phyloP scores from a whole-genome alignment of 2,329 filamentous ascomycete species.

The Aspergillus sojae region DNA sequence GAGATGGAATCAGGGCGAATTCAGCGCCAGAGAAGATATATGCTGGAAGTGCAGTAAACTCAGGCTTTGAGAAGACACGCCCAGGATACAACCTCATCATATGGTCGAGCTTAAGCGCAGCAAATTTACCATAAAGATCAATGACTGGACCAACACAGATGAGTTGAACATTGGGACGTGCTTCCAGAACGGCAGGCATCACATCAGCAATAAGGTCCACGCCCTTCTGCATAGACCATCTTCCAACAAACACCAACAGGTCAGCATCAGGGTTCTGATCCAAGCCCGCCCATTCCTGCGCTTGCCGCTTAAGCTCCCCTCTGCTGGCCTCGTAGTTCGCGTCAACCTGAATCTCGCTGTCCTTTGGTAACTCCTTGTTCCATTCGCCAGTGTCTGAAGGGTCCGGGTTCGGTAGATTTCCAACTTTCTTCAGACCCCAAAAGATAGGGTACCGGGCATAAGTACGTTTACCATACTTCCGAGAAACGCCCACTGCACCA shows the following conservation, averaged over 20 bases:
- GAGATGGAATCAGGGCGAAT: slow-evolving; percentile 68
- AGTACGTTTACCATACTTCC: slow-evolving; percentile 69
- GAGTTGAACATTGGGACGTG: slow-evolving; percentile 62
- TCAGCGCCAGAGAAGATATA: slow-evolving; percentile 70
- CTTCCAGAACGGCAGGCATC: slow-evolving; percentile 64
- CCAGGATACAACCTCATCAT: slow-evolving; percentile 69
- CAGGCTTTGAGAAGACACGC: slow-evolving; percentile 68
- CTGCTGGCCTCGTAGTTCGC: slow-evolving; percentile 57
- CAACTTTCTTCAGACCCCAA: slow-evolving; percentile 66
- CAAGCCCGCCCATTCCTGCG: slow-evolving; percentile 69
- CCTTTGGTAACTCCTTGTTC: slow-evolving; percentile 56
- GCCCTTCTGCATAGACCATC: slow-evolving; percentile 71
- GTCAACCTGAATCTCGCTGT: slow-evolving; percentile 56
- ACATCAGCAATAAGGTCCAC: slow-evolving; percentile 70
- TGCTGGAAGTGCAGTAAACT: slow-evolving; percentile 68
- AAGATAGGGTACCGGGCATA: slow-evolving; percentile 70
- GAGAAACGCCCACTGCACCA: slow-evolving; percentile 68
- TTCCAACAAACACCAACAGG: slow-evolving; percentile 68
- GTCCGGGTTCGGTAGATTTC: slow-evolving; percentile 66
- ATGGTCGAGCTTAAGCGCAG: slow-evolving; percentile 64
- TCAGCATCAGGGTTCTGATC: slow-evolving; percentile 64
- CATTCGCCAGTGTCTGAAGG: slow-evolving; percentile 66
- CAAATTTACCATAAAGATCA: slow-evolving; percentile 69
- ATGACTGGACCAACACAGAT: slow-evolving; percentile 68
- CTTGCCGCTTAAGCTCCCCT: slow-evolving; percentile 59